These are phyloP conservation scores for Ceratocystis papillata DNA, from an alignment of 2,329 filamentous ascomycete genomes.

Conservation along the genomic window DNA sequence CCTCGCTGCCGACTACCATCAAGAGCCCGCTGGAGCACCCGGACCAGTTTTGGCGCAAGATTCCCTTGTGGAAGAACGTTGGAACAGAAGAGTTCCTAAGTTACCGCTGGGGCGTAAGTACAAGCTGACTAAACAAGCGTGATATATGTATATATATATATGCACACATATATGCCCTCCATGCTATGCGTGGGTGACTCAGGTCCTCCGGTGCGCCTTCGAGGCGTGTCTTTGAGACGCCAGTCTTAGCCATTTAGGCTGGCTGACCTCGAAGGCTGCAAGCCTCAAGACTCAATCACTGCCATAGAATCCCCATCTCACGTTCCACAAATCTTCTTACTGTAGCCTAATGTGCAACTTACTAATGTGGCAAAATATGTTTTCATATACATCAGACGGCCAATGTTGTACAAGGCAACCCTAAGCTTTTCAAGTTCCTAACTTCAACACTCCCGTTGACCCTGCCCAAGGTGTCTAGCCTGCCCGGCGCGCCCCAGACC, in stretches of 20 bases:
- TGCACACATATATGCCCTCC: too few species aligned
- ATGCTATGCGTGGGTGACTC: too few species aligned
- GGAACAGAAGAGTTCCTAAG: constrained; percentile 40
- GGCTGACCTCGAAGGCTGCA: too few species aligned
- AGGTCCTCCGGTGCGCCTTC: too few species aligned
- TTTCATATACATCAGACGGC: constrained; percentile 31
- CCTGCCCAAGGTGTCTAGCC: constrained; percentile 34
- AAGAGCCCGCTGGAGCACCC: constrained; percentile 5
- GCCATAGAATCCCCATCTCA: not conserved
- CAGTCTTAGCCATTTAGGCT: too few species aligned
- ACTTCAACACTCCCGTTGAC: constrained; percentile 39
- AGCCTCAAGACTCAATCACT: not conserved
- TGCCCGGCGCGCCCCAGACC: not conserved
- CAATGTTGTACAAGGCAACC: constrained; percentile 41
- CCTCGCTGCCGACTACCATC: not conserved
- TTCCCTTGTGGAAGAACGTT: constrained; percentile 41
- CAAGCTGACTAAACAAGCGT: not conserved
- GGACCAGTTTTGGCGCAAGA: constrained; percentile 42
- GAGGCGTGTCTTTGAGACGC: too few species aligned
- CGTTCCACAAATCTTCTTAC: not conserved
- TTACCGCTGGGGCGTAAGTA: constrained; percentile 45
- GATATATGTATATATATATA: too few species aligned
- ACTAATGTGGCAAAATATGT: not conserved
- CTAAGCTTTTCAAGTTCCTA: constrained; percentile 41
- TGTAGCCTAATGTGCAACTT: not conserved